Evolutionary conservation across 495 filamentous ascomycete species (phyloP), one percentile per base, ranked within the genome.

Genomic region (Aspergillus homomorphus): DNA sequence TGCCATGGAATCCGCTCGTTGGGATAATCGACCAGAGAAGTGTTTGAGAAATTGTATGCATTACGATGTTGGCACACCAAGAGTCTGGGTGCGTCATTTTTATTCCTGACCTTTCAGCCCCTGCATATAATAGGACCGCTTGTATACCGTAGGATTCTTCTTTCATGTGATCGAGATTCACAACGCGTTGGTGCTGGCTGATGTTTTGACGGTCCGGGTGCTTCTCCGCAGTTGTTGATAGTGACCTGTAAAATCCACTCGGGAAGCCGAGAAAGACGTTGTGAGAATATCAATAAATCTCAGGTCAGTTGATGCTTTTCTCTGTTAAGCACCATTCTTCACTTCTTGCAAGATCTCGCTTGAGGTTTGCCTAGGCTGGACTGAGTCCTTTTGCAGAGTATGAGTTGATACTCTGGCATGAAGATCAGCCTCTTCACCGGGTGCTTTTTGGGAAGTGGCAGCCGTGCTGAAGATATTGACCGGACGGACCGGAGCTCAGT

Each of bases 251-350:
- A 38, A 12, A 4, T 51, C 4, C 42, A 53, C 6, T 61, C 59
- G 59, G 59, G 59, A 61, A 61, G 50, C 59, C 59, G 59, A 61
- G 43, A 38, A 9, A 19, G 18, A 56, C 23, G 8, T 5, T 46
- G 16, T 4, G 48, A 24, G 18, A 30, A 18, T 30, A 4, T 4
- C 5, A 18, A 23, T 1, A 14, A 23, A 18, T 33, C 15, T 2
- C 10, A 38, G 33, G 33, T 12, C 6, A 12, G 2, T 14, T 38
- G 33, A 38, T 6, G 15, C 7, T 38, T 10, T 38, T 12, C 15
- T 5, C 33, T 38, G 2, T 12, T 12, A 7, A 10, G 33, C 33
- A 5, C 2, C 7, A 38, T 6, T 12, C 33, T 10, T 7, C 12
- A 38, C 5, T 38, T 9, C 7, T 38, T 12, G 2, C 33, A 5